phyloP scores from a whole-genome alignment of 163 green algal species.

The Coccomyxa subellipsoidea region DNA sequence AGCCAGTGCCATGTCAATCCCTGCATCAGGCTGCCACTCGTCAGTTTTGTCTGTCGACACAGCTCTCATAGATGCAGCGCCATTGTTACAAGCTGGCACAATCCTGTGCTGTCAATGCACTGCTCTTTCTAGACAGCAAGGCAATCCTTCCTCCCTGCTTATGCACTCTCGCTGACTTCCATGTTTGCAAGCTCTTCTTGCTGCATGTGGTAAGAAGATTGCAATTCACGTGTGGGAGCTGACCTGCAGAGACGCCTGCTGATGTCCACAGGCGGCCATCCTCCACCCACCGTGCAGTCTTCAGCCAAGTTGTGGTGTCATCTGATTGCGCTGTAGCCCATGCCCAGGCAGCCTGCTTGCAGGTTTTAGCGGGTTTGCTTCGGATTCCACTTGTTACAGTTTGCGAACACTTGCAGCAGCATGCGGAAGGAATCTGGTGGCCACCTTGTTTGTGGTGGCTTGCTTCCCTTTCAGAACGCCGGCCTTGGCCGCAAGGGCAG shows the following conservation, averaged over 20 bases:
- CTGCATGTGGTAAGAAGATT: background rate
- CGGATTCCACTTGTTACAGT: background rate
- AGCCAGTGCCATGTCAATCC: slow-evolving; percentile 21
- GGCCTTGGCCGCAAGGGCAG: slow-evolving; percentile 10
- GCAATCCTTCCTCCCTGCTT: background rate
- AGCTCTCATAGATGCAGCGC: background rate
- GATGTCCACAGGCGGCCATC: slow-evolving; percentile 22
- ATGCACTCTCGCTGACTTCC: background rate
- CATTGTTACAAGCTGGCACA: background rate
- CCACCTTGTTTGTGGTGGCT: slow-evolving; percentile 17
- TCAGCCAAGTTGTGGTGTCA: background rate
- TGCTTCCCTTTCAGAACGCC: slow-evolving; percentile 12
- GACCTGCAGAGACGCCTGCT: slow-evolving; percentile 19
- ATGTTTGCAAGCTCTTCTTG: background rate
- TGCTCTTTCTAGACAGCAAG: background rate
- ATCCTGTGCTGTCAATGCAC: background rate
- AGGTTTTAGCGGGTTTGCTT: background rate
- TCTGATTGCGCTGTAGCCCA: slow-evolving; percentile 10
- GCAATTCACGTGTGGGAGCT: background rate
- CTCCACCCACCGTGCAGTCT: slow-evolving; percentile 18
- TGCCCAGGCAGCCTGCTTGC: background rate
- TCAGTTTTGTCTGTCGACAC: background rate
- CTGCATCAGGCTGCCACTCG: background rate
- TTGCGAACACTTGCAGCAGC: background rate
- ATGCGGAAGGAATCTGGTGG: background rate